Percentiles rank a stretch among this genome's conserved stretches.
Evolutionary conservation across 1,284 basidiomycete genomes (phyloP).

Genomic region (Pholiota adiposa): DNA sequence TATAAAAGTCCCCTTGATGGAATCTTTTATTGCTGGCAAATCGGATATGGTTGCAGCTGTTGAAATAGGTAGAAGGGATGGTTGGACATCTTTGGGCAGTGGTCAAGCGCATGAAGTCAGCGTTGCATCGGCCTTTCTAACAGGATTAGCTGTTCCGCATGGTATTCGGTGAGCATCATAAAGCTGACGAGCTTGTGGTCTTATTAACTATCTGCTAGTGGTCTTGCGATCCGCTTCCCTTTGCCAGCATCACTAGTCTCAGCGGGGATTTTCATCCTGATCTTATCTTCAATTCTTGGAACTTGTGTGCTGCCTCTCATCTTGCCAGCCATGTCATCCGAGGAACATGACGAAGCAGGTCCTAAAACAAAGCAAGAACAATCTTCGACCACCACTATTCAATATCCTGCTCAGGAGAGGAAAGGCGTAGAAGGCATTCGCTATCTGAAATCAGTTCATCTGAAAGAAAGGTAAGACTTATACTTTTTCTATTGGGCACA

Average conservation of each 20-base stretch:
- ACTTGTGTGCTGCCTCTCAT: slow-evolving; percentile 57
- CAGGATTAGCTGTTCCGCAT: slow-evolving; percentile 61
- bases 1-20: slow-evolving; percentile 57
- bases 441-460: slow-evolving; percentile 31
- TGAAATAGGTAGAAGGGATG: slow-evolving; percentile 69
- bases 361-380: slow-evolving; percentile 2
- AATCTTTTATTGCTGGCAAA: slow-evolving; percentile 52
- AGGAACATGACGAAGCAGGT: slow-evolving; percentile 17
- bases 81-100: slow-evolving; percentile 66
- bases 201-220: slow-evolving; percentile 42
- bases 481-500: neutral
- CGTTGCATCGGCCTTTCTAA: slow-evolving; percentile 60
- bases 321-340: slow-evolving; percentile 26
- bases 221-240: slow-evolving; percentile 72
- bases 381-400: slow-evolving; percentile 19
- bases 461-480: slow-evolving; percentile 19
- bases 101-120: slow-evolving; percentile 75
- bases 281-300: slow-evolving; percentile 52
- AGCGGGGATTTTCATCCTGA: slow-evolving; percentile 52
- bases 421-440: slow-evolving; percentile 30
- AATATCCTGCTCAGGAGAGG: slow-evolving; percentile 30
- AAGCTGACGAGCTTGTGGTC: neutral
- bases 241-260: slow-evolving; percentile 51
- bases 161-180: slow-evolving; percentile 63
- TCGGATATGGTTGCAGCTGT: slow-evolving; percentile 56